Percentiles rank a stretch among this genome's conserved stretches.
Evolutionary conservation across 352 stramenopile species (phyloP).

Genomic region (Phytophthora pinifolia): DNA sequence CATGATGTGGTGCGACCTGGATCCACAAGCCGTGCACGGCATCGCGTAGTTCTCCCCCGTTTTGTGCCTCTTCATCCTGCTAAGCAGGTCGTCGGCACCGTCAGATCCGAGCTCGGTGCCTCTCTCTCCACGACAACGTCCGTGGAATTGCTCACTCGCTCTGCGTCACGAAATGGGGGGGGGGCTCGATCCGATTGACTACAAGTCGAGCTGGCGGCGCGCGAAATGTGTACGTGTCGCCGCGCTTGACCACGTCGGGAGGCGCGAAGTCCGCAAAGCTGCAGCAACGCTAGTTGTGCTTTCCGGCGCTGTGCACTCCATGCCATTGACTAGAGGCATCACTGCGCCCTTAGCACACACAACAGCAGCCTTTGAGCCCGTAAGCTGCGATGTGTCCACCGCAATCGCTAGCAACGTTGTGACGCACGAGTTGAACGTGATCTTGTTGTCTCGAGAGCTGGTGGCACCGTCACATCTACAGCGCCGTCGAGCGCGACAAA

Average conservation of each 20-base stretch:
- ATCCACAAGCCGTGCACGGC: no score
- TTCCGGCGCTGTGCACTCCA: constrained; percentile 52
- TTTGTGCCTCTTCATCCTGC: no score
- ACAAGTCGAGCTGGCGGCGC: no score
- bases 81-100: no score
- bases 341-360: constrained; percentile 52
- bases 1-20: no score
- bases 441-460: constrained; percentile 42
- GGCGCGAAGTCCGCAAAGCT: constrained; percentile 39
- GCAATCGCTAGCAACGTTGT: constrained; percentile 29
- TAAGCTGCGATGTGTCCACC: constrained; percentile 39
- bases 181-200: no score
- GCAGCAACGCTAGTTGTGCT: constrained; percentile 37
- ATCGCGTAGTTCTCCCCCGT: no score
- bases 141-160: no score
- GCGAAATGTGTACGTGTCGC: constrained; percentile 57
- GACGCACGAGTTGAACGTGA: constrained; percentile 63
- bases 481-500: constrained; percentile 69
- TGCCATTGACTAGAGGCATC: constrained; percentile 23
- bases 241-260: constrained; percentile 40
- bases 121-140: no score
- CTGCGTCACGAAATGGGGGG: no score
- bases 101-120: no score
- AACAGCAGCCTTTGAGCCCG: constrained; percentile 35
- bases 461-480: constrained; percentile 76